These are phyloP conservation scores for Aspergillus nomiae DNA, from an alignment of 2,329 filamentous ascomycete genomes.

Conservation along the genomic window DNA sequence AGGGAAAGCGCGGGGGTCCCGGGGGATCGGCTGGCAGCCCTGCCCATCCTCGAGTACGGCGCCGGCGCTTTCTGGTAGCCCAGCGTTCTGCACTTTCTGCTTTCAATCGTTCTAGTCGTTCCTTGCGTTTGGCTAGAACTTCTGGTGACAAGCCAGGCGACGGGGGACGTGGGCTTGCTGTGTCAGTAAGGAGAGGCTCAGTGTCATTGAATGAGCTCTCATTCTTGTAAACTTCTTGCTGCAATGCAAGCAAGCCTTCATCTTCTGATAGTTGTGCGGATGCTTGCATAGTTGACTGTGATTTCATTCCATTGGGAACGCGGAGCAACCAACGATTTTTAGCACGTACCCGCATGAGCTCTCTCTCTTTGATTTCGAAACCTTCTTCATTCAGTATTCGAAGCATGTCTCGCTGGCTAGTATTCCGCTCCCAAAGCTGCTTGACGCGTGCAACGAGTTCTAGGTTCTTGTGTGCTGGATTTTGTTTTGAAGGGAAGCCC, in stretches of 20 bases:
- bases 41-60: constrained; percentile 68
- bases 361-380: constrained; percentile 70
- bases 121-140: constrained; percentile 55
- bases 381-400: constrained; percentile 70
- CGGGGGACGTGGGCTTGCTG: constrained; percentile 18
- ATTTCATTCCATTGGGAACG: constrained; percentile 60
- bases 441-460: constrained; percentile 68
- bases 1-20: constrained; percentile 73
- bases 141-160: constrained; percentile 47
- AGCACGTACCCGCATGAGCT: constrained; percentile 69
- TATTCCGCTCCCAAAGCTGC: constrained; percentile 77
- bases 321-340: constrained; percentile 70
- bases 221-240: constrained; percentile 42
- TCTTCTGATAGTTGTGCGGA: constrained; percentile 34
- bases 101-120: constrained; percentile 58
- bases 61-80: constrained; percentile 65
- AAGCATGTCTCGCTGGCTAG: constrained; percentile 73
- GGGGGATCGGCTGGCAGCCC: constrained; percentile 68
- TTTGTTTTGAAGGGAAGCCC: constrained; percentile 76
- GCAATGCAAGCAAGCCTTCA: constrained; percentile 40
- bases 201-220: constrained; percentile 31
- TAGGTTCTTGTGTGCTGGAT: constrained; percentile 69
- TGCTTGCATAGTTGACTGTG: constrained; percentile 34
- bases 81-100: constrained; percentile 64
- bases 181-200: constrained; percentile 27